A percentile compares a stretch with the other conserved stretches of the same genome.
These are phyloP conservation scores for Tremella mesenterica DNA, from an alignment of 768 basidiomycete genomes.

Conservation along the genomic window DNA sequence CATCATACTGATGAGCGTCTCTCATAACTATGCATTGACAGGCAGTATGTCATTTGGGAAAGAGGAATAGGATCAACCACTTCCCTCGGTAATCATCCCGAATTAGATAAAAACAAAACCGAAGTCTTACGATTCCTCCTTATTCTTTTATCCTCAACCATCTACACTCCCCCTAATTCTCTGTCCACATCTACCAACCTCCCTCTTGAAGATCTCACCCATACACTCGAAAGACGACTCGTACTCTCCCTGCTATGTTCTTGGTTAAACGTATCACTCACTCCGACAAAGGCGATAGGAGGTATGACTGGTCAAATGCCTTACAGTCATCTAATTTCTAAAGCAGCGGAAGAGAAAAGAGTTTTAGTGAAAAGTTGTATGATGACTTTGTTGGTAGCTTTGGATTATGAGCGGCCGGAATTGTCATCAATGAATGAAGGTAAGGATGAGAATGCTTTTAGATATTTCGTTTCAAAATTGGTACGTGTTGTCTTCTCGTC, in stretches of 20 bases:
- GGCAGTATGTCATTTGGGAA: constrained; percentile 56
- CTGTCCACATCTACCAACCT: constrained; percentile 61
- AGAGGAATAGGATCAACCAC: constrained; percentile 84
- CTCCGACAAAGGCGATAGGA: constrained; percentile 16
- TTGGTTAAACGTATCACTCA: constrained; percentile 70
- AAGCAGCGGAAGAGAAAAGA: constrained; percentile 70
- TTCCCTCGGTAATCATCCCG: constrained; percentile 56
- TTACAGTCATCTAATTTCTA: constrained; percentile 78
- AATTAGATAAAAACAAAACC: constrained; percentile 68
- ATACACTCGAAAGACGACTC: constrained; percentile 56
- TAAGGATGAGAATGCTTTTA: constrained; percentile 62
- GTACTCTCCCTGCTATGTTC: constrained; percentile 91
- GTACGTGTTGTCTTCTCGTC: constrained; percentile 48
- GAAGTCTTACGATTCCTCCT: constrained; percentile 80
- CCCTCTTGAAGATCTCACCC: constrained; percentile 68
- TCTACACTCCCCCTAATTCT: constrained; percentile 65
- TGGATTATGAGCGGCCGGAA: constrained; percentile 39
- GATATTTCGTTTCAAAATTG: constrained; percentile 84
- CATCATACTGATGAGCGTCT: too few species aligned
- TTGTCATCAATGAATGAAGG: constrained; percentile 24
- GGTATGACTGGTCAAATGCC: constrained; percentile 54
- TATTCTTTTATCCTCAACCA: constrained; percentile 79
- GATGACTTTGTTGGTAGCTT: constrained; percentile 56
- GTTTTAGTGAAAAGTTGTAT: constrained; percentile 65
- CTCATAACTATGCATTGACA: neutral